phyloP scores from a whole-genome alignment of 225 moss, liverwort and hornwort species.

The Physcomitrellopsis africana region DNA sequence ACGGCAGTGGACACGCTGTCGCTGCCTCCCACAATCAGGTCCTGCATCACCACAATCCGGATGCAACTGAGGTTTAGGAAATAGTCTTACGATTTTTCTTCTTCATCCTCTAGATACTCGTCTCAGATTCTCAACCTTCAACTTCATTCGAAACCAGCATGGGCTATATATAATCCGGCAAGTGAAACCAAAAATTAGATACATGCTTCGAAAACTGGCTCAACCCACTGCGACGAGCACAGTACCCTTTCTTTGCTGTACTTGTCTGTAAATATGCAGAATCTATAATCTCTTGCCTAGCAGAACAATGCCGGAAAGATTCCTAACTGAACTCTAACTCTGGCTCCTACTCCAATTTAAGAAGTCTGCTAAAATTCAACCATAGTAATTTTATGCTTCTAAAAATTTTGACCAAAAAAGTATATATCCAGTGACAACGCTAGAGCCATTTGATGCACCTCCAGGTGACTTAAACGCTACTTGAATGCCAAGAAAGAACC shows the following conservation, averaged over 20 bases:
- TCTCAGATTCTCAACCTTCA: neutral
- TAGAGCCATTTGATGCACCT: too few species aligned
- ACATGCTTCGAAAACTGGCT: neutral
- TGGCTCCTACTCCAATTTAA: neutral
- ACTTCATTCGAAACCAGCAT: too few species aligned
- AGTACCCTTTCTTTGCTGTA: neutral
- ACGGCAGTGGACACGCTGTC: conserved; percentile 69
- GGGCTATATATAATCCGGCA: too few species aligned
- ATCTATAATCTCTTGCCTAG: neutral
- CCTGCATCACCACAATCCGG: conserved; percentile 43
- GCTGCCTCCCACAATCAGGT: conserved; percentile 84
- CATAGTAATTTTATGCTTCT: too few species aligned
- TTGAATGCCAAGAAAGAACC: too few species aligned
- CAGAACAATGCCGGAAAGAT: neutral
- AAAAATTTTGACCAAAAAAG: too few species aligned
- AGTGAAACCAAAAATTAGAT: neutral
- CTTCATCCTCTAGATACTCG: neutral
- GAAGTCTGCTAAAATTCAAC: too few species aligned
- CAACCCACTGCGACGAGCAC: neutral
- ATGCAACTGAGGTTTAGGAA: neutral
- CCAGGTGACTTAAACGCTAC: too few species aligned
- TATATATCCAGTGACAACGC: too few species aligned
- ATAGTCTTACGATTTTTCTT: neutral
- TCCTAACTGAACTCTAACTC: neutral
- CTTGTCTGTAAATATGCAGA: neutral